Percentiles rank a stretch among this genome's conserved stretches.
These are phyloP conservation scores for Petunia secreta DNA, from an alignment of 257 asterid species.

Conservation along the genomic window DNA sequence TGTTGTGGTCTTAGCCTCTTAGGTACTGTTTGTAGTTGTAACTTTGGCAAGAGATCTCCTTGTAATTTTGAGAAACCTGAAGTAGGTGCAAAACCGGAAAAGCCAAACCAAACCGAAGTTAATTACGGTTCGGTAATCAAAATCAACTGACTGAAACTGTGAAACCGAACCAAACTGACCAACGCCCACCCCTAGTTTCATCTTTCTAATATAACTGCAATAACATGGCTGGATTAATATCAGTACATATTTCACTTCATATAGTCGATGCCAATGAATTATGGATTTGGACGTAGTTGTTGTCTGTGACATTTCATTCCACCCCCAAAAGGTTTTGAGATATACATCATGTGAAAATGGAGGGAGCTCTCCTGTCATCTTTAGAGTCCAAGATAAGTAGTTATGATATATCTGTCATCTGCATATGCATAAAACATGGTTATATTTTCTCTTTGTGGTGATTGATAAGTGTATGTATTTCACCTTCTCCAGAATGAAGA, in stretches of 20 bases:
- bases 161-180: too few relatives aligned
- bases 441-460: background rate
- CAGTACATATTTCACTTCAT: background rate
- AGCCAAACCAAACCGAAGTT: too few relatives aligned
- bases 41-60: background rate
- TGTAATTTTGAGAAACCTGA: slow-evolving; percentile 9
- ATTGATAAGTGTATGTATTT: slow-evolving; percentile 21
- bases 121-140: too few relatives aligned
- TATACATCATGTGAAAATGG: background rate
- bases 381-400: slow-evolving; percentile 11
- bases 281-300: background rate
- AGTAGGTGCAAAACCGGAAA: background rate
- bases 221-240: background rate
- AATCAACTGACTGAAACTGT: too few relatives aligned
- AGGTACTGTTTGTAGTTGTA: background rate
- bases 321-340: slow-evolving; percentile 1
- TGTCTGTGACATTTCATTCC: background rate
- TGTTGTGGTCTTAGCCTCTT: background rate
- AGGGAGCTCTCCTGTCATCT: background rate
- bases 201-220: background rate
- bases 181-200: background rate
- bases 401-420: slow-evolving; percentile 5
- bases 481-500: slow-evolving; percentile 66
- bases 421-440: background rate
- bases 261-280: background rate